Conservation (phyloP, 2,329 filamentous ascomycete genomes). For the Penicillium oxalicum region DNA sequence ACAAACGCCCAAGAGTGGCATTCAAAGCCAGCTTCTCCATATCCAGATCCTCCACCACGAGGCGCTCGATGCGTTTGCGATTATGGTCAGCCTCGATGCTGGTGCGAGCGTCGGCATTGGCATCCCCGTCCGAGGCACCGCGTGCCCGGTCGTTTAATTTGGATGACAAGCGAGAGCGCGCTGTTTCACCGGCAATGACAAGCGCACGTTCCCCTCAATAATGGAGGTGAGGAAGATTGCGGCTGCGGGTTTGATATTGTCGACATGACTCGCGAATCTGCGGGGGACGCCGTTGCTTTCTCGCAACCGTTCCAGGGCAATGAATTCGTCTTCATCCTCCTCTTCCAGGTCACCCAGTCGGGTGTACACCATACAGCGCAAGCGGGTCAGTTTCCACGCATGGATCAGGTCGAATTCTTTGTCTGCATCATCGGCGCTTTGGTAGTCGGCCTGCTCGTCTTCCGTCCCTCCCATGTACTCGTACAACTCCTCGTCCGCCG, state of each 20-base stretch:
- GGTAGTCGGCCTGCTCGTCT: slow-evolving; percentile 64
- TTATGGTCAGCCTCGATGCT: slow-evolving; percentile 8
- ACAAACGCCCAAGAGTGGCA: slow-evolving; percentile 77
- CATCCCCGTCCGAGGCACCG: slow-evolving; percentile 45
- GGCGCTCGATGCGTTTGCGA: slow-evolving; percentile 50
- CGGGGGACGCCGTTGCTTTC: slow-evolving; percentile 53
- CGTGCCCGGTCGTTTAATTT: slow-evolving; percentile 50
- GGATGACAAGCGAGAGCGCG: slow-evolving; percentile 44
- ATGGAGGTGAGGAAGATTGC: slow-evolving; percentile 96
- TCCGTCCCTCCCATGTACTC: slow-evolving; percentile 79
- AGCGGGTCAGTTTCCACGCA: slow-evolving; percentile 85
- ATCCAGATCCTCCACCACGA: slow-evolving; percentile 83
- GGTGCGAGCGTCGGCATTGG: too few species aligned
- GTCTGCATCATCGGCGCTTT: slow-evolving; percentile 45
- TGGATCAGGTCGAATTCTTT: slow-evolving; percentile 82
- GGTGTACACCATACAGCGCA: slow-evolving; percentile 98
- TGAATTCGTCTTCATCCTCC: slow-evolving; percentile 87
- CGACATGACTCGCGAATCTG: slow-evolving; percentile 50
- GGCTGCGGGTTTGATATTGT: slow-evolving; percentile 77
- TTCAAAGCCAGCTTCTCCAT: slow-evolving; percentile 92
- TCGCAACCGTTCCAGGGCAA: slow-evolving; percentile 69
- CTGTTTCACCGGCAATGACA: slow-evolving; percentile 78
- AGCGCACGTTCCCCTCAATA: slow-evolving; percentile 88
- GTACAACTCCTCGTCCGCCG: slow-evolving; percentile 77
- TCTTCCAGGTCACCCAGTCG: slow-evolving; percentile 95